Percentiles rank a stretch among this genome's conserved stretches.
Conservation (phyloP, 495 filamentous ascomycete species). For the Penicillium odoratum region DNA sequence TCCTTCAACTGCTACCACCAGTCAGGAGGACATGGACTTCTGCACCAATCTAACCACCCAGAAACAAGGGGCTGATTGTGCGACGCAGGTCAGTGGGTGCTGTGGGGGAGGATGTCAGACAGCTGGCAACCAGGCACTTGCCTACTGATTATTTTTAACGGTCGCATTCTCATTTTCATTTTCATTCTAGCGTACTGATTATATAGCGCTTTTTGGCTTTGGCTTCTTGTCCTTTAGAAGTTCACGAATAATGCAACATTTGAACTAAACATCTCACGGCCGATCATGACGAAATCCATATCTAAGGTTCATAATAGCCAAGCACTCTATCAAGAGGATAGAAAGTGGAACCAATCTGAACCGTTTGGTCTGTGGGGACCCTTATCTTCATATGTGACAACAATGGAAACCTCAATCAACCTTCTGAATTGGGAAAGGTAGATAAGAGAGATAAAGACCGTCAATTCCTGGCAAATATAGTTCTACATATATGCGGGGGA, state of each 20-base stretch:
- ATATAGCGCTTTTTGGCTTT: not conserved
- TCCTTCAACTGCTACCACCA: constrained; percentile 28
- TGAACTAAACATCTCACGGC: not conserved
- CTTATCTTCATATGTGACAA: not conserved
- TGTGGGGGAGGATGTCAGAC: constrained; percentile 25
- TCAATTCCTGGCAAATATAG: not conserved
- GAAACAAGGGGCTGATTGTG: constrained; percentile 14
- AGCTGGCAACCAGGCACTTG: constrained; percentile 19
- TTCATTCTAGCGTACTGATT: not conserved
- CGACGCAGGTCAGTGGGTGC: constrained; percentile 20
- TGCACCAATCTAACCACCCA: constrained; percentile 32
- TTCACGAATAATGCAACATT: constrained; percentile 9
- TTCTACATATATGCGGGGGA: not conserved
- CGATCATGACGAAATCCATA: not conserved
- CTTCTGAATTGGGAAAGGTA: not conserved
- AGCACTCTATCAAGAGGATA: not conserved
- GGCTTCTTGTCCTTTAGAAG: not conserved
- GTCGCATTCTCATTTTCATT: constrained; percentile 2
- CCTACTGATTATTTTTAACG: constrained; percentile 5
- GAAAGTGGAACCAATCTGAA: too few relatives aligned
- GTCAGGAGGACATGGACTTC: constrained; percentile 41
- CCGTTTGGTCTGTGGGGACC: not conserved
- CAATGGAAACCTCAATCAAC: not conserved
- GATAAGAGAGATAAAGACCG: constrained; percentile 2
- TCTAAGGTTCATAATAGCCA: not conserved